These are phyloP conservation scores for Exophiala sp. DNA, from an alignment of 2,329 filamentous ascomycete genomes.

Conservation along the genomic window DNA sequence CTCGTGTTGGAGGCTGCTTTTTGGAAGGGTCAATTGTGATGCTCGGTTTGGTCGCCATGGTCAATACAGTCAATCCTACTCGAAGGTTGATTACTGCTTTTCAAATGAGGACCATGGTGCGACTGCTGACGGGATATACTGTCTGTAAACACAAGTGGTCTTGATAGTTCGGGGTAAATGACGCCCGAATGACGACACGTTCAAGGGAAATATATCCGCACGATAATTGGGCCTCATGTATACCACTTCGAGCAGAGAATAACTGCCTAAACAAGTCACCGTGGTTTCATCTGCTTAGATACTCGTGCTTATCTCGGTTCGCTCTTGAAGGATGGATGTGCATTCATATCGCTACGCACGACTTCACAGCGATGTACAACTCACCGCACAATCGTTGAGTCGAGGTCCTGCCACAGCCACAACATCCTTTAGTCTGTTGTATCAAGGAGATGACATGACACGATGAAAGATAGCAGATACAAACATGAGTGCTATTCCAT, in stretches of 20 bases:
- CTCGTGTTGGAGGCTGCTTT: constrained; percentile 39
- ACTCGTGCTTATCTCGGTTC: too few relatives aligned
- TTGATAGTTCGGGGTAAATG: not conserved
- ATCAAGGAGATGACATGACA: too few relatives aligned
- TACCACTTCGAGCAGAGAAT: not conserved
- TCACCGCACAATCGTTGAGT: too few relatives aligned
- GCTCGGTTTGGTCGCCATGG: constrained; percentile 11
- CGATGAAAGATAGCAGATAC: too few relatives aligned
- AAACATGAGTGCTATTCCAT: too few relatives aligned
- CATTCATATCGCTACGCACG: too few relatives aligned
- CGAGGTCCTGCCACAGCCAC: too few relatives aligned
- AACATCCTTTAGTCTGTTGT: too few relatives aligned
- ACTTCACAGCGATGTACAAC: too few relatives aligned
- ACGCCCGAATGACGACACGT: not conserved
- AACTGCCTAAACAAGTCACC: not conserved
- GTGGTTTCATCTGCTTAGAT: too few relatives aligned
- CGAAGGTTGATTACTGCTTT: not conserved
- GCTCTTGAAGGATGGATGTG: too few relatives aligned
- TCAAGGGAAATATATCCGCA: not conserved
- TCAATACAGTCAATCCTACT: not conserved
- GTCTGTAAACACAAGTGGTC: not conserved
- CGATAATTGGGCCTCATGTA: not conserved
- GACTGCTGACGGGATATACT: too few relatives aligned
- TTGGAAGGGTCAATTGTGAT: constrained; percentile 13
- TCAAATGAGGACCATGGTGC: not conserved